A percentile compares a stretch with the other conserved stretches of the same genome.
Evolutionary conservation across 208 protist species (phyloP).

Genomic region (Angomonas deanei): DNA sequence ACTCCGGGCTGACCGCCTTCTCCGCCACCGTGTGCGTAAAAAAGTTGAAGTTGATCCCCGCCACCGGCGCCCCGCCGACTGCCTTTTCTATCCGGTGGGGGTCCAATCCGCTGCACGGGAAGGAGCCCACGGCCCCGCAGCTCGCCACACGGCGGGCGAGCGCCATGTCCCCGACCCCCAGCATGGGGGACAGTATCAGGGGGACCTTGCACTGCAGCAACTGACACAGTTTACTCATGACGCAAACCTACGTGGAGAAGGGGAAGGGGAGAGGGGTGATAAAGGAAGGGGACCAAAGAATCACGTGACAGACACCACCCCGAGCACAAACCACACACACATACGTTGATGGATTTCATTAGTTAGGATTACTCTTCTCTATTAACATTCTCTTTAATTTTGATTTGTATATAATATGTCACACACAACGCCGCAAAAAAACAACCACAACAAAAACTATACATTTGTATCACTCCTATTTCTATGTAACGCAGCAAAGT

Average conservation of each 20-base stretch:
- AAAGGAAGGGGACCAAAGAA: constrained; percentile 5
- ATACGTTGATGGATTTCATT: no score
- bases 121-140: constrained; percentile 13
- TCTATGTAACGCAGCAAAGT: background rate
- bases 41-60: constrained; percentile 18
- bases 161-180: constrained; percentile 8
- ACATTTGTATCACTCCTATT: background rate
- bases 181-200: constrained; percentile 18
- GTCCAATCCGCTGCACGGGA: constrained; percentile 19
- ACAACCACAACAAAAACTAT: background rate
- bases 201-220: constrained; percentile 15
- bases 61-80: background rate
- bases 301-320: background rate
- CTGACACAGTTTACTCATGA: constrained; percentile 7
- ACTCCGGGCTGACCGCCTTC: background rate
- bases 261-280: background rate
- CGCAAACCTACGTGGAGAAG: background rate
- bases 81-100: constrained; percentile 8
- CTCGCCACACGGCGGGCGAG: constrained; percentile 13
- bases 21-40: constrained; percentile 16
- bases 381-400: no score
- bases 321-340: no score
- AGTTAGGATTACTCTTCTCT: no score
- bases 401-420: no score
- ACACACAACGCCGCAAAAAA: no score